phyloP scores from a whole-genome alignment of 805 yeast species.

The Wickerhamomyces tratensis region DNA sequence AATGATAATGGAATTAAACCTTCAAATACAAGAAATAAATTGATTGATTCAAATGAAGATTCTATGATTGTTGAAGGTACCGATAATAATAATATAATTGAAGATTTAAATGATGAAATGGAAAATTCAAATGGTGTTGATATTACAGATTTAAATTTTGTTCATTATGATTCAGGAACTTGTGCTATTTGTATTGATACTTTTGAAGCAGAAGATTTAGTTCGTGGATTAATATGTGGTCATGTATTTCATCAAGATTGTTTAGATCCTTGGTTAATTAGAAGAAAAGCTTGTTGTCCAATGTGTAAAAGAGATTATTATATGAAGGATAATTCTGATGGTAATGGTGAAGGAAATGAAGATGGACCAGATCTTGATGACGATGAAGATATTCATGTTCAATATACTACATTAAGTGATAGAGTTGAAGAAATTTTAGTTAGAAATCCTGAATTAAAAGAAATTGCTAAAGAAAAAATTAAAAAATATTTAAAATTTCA shows the following conservation, averaged over 20 bases:
- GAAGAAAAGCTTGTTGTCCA: constrained; percentile 74
- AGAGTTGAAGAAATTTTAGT: constrained; percentile 30
- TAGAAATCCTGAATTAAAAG: constrained; percentile 35
- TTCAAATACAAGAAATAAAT: background rate
- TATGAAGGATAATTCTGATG: constrained; percentile 13
- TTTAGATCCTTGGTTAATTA: constrained; percentile 73
- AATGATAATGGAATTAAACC: background rate
- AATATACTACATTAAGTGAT: constrained; percentile 30
- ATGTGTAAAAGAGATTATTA: constrained; percentile 68
- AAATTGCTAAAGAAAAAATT: constrained; percentile 30
- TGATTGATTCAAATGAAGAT: background rate
- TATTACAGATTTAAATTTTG: background rate
- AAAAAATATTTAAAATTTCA: constrained; percentile 20
- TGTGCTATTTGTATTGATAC: constrained; percentile 76
- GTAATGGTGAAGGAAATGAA: constrained; percentile 3
- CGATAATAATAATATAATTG: background rate
- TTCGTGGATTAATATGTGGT: constrained; percentile 71
- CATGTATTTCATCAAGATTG: constrained; percentile 78
- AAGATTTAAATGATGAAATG: background rate
- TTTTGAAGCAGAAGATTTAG: constrained; percentile 50
- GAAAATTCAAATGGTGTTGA: background rate
- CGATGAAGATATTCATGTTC: constrained; percentile 11
- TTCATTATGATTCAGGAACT: constrained; percentile 53
- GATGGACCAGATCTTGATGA: constrained; percentile 20
- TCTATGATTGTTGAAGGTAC: background rate